phyloP scores from a whole-genome alignment of 495 filamentous ascomycete species.

The Chaetomidium leptoderma region DNA sequence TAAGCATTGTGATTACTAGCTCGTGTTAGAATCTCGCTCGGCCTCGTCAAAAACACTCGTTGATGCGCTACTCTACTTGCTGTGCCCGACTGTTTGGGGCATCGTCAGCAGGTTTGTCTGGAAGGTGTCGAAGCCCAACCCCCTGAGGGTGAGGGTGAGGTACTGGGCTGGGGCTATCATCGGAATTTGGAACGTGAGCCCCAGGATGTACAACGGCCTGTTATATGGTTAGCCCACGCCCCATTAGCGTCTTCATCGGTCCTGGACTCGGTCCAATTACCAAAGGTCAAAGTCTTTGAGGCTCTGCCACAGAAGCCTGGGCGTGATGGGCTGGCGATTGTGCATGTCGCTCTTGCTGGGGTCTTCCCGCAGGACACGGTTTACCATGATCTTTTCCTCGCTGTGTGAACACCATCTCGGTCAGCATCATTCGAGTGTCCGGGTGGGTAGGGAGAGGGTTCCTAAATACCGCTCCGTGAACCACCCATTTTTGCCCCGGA shows the following conservation, averaged over 20 bases:
- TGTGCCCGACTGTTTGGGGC: constrained; percentile 37
- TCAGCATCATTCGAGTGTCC: neutral
- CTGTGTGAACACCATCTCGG: constrained; percentile 19
- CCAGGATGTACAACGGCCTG: constrained; percentile 63
- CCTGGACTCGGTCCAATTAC: constrained; percentile 24
- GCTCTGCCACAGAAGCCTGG: constrained; percentile 55
- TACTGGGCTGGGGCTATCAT: constrained; percentile 54
- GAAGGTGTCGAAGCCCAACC: constrained; percentile 65
- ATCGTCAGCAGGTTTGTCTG: constrained; percentile 54
- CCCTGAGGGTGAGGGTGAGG: constrained; percentile 60
- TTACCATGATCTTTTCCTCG: constrained; percentile 68
- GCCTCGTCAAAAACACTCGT: no score
- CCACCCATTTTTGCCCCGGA: constrained; percentile 70
- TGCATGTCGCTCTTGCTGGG: constrained; percentile 62
- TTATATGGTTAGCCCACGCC: neutral
- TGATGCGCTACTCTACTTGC: constrained; percentile 16
- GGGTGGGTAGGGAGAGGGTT: neutral
- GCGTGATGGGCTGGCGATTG: constrained; percentile 59
- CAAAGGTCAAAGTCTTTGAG: constrained; percentile 71
- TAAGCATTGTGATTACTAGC: constrained; percentile 43
- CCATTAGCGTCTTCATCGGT: neutral
- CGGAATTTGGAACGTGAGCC: constrained; percentile 60
- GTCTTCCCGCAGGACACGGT: constrained; percentile 67
- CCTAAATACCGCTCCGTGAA: constrained; percentile 57
- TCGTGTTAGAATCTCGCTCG: neutral